Evolutionary conservation across 2,329 filamentous ascomycete species (phyloP).

Genomic region (Trichoderma arundinaceum): DNA sequence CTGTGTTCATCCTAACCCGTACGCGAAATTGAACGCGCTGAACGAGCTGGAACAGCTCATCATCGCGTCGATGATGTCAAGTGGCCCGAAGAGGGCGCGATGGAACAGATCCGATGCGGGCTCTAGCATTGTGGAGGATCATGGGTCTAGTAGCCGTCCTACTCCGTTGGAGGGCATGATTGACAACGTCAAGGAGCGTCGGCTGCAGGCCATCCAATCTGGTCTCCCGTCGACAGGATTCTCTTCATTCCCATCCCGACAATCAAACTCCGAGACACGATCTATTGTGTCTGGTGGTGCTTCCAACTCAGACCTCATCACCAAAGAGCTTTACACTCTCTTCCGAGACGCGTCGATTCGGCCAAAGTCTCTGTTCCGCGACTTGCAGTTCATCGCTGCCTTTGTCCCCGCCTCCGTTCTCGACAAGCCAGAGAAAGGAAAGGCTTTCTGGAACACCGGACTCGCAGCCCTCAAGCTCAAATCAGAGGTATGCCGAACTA

Average conservation of each 20-base stretch:
- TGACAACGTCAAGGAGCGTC: slow-evolving; percentile 71
- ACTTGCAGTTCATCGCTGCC: slow-evolving; percentile 75
- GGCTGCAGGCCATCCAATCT: slow-evolving; percentile 57
- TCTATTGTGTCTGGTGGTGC: slow-evolving; percentile 56
- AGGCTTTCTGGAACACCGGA: slow-evolving; percentile 89
- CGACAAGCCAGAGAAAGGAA: slow-evolving; percentile 68
- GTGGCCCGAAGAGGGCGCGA: slow-evolving; percentile 43
- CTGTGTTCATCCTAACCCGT: slow-evolving; percentile 86
- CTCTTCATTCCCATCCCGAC: slow-evolving; percentile 43
- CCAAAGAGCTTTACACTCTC: slow-evolving; percentile 68
- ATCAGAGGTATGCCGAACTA: slow-evolving; percentile 82
- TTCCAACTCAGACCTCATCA: slow-evolving; percentile 67
- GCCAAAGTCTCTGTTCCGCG: slow-evolving; percentile 81
- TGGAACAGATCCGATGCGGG: slow-evolving; percentile 48
- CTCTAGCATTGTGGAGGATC: slow-evolving; percentile 44
- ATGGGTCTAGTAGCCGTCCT: slow-evolving; percentile 44
- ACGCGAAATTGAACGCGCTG: slow-evolving; percentile 81
- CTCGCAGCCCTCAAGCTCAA: slow-evolving; percentile 88
- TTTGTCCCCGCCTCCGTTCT: slow-evolving; percentile 67
- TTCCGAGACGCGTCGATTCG: slow-evolving; percentile 71
- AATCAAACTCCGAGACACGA: slow-evolving; percentile 56
- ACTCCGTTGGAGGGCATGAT: slow-evolving; percentile 69
- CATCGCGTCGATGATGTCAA: slow-evolving; percentile 66
- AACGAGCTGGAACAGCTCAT: slow-evolving; percentile 85
- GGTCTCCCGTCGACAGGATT: slow-evolving; percentile 40